phyloP scores from a whole-genome alignment of 1,284 basidiomycete genomes.

The Laetiporus sulphureus region DNA sequence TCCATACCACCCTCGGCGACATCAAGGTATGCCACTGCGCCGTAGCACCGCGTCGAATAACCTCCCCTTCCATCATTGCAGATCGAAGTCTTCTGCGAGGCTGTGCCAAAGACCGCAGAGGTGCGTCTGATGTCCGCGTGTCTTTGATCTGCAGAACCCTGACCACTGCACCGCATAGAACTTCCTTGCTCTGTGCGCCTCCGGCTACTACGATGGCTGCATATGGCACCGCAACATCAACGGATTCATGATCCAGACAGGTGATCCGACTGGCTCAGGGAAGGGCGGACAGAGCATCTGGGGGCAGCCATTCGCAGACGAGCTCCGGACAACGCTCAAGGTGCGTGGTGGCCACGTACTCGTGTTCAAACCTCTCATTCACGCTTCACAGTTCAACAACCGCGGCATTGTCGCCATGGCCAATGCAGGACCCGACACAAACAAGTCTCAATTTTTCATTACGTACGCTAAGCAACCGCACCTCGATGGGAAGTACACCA shows the following conservation, averaged over 20 bases:
- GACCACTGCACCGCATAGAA: conserved; percentile 48
- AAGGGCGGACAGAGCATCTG: conserved; percentile 84
- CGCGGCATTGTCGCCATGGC: conserved; percentile 97
- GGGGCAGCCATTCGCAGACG: conserved; percentile 85
- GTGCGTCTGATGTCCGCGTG: conserved; percentile 34
- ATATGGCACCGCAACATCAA: conserved; percentile 94
- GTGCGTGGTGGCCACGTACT: conserved; percentile 37
- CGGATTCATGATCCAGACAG: conserved; percentile 94
- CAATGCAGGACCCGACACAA: conserved; percentile 88
- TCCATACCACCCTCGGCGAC: conserved; percentile 92
- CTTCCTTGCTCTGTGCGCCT: conserved; percentile 90
- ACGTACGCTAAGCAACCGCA: conserved; percentile 90
- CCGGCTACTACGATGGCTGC: conserved; percentile 81
- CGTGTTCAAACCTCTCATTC: neutral
- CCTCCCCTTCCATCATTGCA: conserved; percentile 27
- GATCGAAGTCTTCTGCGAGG: conserved; percentile 97
- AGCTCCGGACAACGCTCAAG: conserved; percentile 88
- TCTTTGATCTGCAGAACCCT: conserved; percentile 6
- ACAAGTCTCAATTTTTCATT: conserved; percentile 95
- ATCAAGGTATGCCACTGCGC: conserved; percentile 64
- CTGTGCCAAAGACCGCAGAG: conserved; percentile 91
- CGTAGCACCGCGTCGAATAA: conserved; percentile 3
- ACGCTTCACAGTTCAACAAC: conserved; percentile 70
- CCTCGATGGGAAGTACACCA: conserved; percentile 91
- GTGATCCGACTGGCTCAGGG: conserved; percentile 77